A percentile compares a stretch with the other conserved stretches of the same genome.
phyloP scores from a whole-genome alignment of 1,139 yeast genomes.

The Maudiozyma humilis region DNA sequence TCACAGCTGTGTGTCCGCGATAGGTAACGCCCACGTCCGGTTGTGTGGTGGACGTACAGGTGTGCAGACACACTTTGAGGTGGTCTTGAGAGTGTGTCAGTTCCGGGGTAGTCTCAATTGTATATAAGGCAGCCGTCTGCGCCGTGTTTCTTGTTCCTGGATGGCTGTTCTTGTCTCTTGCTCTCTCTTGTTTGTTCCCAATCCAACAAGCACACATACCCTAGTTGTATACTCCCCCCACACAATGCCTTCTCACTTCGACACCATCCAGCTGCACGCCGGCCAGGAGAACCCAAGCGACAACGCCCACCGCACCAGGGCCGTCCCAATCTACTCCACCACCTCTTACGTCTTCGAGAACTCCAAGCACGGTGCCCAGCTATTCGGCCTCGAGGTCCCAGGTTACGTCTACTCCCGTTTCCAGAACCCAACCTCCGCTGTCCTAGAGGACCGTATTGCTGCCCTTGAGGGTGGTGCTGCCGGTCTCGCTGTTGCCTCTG shows the following conservation, averaged over 20 bases:
- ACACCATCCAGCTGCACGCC: conserved; percentile 89
- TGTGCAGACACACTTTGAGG: not conserved
- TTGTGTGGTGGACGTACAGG: not conserved
- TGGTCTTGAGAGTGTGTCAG: no score
- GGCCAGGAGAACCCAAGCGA: conserved; percentile 67
- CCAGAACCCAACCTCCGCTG: conserved; percentile 87
- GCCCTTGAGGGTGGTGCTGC: conserved; percentile 89
- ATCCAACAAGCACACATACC: not conserved
- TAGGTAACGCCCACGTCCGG: not conserved
- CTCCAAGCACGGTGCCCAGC: conserved; percentile 85
- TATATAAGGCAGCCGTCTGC: no score
- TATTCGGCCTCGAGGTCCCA: conserved; percentile 73
- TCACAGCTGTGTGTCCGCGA: not conserved
- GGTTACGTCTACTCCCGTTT: conserved; percentile 86
- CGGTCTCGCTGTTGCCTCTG: conserved; percentile 85
- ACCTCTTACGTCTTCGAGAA: conserved; percentile 79
- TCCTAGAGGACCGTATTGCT: conserved; percentile 84
- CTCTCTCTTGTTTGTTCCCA: not conserved
- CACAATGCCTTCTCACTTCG: conserved; percentile 59
- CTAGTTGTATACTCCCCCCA: no score
- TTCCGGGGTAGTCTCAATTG: no score
- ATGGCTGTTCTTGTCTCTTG: not conserved
- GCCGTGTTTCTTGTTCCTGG: no score
- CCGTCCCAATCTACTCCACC: conserved; percentile 87
- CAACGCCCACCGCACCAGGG: conserved; percentile 56